A percentile compares a stretch with the other conserved stretches of the same genome.
These are phyloP conservation scores for Phytophthora europaea DNA, from an alignment of 352 stramenopile genomes.

Conservation along the genomic window DNA sequence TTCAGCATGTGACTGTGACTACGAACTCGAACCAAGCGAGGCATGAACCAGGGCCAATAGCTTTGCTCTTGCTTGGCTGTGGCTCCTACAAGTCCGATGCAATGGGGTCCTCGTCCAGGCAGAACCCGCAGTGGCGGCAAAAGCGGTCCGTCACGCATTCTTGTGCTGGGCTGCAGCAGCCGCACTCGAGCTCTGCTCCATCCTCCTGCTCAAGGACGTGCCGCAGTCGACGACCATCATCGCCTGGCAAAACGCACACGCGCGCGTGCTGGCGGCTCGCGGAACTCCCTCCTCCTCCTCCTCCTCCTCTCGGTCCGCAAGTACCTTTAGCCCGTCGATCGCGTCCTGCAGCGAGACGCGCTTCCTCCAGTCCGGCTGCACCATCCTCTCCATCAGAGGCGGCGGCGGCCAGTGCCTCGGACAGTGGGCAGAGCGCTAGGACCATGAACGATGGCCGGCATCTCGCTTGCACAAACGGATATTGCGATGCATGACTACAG, in stretches of 20 bases:
- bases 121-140: constrained; percentile 13
- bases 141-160: neutral
- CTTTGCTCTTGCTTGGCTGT: neutral
- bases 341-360: no score
- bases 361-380: no score
- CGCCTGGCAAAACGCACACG: neutral
- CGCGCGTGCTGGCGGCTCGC: neutral
- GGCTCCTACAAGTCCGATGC: neutral
- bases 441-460: no score
- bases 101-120: neutral
- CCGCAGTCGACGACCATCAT: constrained; percentile 7
- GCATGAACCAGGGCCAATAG: neutral
- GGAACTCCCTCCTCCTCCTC: neutral
- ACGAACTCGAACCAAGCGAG: no score
- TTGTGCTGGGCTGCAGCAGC: neutral
- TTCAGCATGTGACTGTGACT: neutral
- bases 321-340: no score
- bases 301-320: neutral
- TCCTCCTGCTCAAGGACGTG: neutral
- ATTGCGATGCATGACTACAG: no score
- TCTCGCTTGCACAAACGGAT: no score
- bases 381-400: no score
- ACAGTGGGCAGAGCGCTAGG: no score
- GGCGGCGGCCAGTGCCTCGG: no score
- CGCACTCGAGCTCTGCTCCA: no score